A percentile compares a stretch with the other conserved stretches of the same genome.
Conservation (phyloP, 495 filamentous ascomycete species). For the Halenospora varia region DNA sequence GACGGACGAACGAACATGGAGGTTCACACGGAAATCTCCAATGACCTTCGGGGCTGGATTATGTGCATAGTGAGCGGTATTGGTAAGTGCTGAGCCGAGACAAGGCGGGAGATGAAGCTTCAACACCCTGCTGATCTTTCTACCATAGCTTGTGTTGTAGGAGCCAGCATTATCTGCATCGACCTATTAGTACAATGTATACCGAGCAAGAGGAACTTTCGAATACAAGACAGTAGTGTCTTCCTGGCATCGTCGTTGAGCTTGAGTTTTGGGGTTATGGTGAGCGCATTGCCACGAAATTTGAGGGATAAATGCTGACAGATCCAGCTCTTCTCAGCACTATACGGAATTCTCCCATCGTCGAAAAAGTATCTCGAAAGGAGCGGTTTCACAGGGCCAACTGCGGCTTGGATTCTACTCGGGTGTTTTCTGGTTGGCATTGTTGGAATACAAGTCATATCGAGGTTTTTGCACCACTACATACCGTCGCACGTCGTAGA, state of each 20-base stretch:
- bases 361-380: conserved; percentile 69
- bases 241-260: conserved; percentile 88
- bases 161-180: conserved; percentile 81
- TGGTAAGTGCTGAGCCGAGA: conserved; percentile 40
- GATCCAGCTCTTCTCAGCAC: conserved; percentile 78
- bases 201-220: conserved; percentile 69
- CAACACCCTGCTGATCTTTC: conserved; percentile 5
- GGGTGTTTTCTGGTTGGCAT: conserved; percentile 78
- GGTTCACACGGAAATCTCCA: conserved; percentile 53
- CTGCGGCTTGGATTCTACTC: conserved; percentile 69
- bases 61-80: conserved; percentile 82
- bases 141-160: conserved; percentile 67
- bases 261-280: conserved; percentile 97
- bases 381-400: conserved; percentile 58
- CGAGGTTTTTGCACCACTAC: conserved; percentile 71
- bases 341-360: conserved; percentile 92
- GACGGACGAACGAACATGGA: conserved; percentile 30
- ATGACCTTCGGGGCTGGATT: conserved; percentile 91
- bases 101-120: neutral
- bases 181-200: conserved; percentile 71
- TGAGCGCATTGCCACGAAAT: conserved; percentile 33
- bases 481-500: conserved; percentile 93
- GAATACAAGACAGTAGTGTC: conserved; percentile 80
- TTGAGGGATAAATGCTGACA: conserved; percentile 3
- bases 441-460: conserved; percentile 76